Evolutionary conservation across 805 yeast species (phyloP).

Genomic region (Tetrapisispora fleetii): DNA sequence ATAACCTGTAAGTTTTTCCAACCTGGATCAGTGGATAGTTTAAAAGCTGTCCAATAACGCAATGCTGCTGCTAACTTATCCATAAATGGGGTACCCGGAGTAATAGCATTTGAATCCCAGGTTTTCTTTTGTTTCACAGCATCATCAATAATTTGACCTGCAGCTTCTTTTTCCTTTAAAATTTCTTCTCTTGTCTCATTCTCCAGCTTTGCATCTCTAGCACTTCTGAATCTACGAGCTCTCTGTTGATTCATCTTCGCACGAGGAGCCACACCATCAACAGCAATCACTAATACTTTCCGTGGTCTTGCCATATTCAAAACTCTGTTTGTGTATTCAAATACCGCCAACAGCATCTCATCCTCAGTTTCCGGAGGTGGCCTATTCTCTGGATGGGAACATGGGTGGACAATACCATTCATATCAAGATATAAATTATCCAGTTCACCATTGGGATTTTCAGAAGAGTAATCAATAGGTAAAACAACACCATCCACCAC

Average conservation of each 20-base stretch:
- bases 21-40: slow-evolving; percentile 80
- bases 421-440: slow-evolving; percentile 91
- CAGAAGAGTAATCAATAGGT: slow-evolving; percentile 58
- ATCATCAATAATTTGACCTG: slow-evolving; percentile 64
- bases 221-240: slow-evolving; percentile 85
- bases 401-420: slow-evolving; percentile 99
- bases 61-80: slow-evolving; percentile 72
- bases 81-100: slow-evolving; percentile 99
- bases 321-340: slow-evolving; percentile 86
- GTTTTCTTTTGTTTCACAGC: slow-evolving; percentile 62
- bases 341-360: slow-evolving; percentile 91
- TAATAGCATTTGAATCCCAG: slow-evolving; percentile 95
- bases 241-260: slow-evolving; percentile 98
- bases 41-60: slow-evolving; percentile 87
- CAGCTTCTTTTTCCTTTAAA: slow-evolving; percentile 22
- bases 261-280: slow-evolving; percentile 98
- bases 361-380: slow-evolving; percentile 96
- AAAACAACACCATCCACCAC: slow-evolving; percentile 49
- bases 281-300: slow-evolving; percentile 86
- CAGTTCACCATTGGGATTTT: slow-evolving; percentile 92
- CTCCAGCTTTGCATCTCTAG: slow-evolving; percentile 77
- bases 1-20: slow-evolving; percentile 87
- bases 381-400: slow-evolving; percentile 94
- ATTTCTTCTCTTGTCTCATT: slow-evolving; percentile 55
- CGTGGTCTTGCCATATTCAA: slow-evolving; percentile 91